Conservation (phyloP, 2,329 filamentous ascomycete species). For the Talaromyces sp. region DNA sequence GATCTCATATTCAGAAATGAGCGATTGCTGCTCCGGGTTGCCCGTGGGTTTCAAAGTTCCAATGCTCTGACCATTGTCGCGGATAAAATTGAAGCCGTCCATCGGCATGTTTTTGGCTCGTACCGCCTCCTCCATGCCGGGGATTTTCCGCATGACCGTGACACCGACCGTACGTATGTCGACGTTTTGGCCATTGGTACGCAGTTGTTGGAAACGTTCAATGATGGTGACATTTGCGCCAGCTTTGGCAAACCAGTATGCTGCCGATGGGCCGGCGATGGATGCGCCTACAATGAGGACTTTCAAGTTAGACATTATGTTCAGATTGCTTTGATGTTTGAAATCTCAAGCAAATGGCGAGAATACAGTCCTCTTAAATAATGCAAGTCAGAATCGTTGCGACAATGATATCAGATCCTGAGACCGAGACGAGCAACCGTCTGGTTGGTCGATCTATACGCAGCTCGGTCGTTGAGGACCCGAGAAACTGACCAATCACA, state of each 20-base stretch:
- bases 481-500: background rate
- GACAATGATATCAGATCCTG: background rate
- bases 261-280: slow-evolving; percentile 46
- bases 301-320: slow-evolving; percentile 31
- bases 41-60: background rate
- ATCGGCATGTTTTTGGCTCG: background rate
- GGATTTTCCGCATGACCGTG: slow-evolving; percentile 52
- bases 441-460: background rate
- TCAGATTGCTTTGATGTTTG: background rate
- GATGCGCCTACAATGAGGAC: slow-evolving; percentile 51
- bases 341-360: background rate
- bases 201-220: slow-evolving; percentile 45
- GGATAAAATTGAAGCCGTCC: background rate
- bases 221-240: slow-evolving; percentile 44
- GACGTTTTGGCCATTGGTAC: slow-evolving; percentile 52
- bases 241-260: slow-evolving; percentile 51
- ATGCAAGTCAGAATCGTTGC: background rate
- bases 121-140: slow-evolving; percentile 46
- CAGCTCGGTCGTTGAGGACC: background rate
- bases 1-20: background rate
- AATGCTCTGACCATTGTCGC: background rate
- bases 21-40: background rate
- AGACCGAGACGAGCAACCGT: background rate
- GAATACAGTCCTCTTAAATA: background rate
- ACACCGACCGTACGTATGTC: slow-evolving; percentile 56